These are phyloP conservation scores for Plectosphaerella cucumerina DNA, from an alignment of 2,329 filamentous ascomycete species.

Conservation along the genomic window DNA sequence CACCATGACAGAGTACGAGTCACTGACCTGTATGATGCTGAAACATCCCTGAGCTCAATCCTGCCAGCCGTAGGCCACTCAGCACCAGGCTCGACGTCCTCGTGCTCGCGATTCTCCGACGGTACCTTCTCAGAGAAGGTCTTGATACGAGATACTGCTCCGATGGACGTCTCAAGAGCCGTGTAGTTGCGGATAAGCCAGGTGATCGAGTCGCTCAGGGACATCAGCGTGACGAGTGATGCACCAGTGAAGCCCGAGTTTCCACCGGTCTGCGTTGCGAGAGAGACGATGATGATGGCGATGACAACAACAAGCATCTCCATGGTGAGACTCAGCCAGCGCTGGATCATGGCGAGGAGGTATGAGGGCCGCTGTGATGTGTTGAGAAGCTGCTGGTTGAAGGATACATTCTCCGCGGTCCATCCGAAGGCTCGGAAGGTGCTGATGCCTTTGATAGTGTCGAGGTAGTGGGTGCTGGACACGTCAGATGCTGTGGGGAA, in stretches of 20 bases:
- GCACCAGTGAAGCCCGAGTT: slow-evolving; percentile 34
- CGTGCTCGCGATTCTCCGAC: slow-evolving; percentile 15
- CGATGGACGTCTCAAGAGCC: slow-evolving; percentile 21
- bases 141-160: slow-evolving; percentile 20
- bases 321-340: slow-evolving; percentile 50
- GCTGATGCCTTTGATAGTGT: slow-evolving; percentile 49
- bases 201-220: slow-evolving; percentile 24
- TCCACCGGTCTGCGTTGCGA: slow-evolving; percentile 38
- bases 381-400: slow-evolving; percentile 45
- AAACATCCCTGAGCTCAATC: slow-evolving; percentile 25
- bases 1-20: no score
- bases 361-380: slow-evolving; percentile 54
- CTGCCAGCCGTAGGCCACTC: slow-evolving; percentile 26
- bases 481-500: neutral
- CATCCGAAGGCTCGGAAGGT: slow-evolving; percentile 56
- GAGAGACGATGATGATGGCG: slow-evolving; percentile 40
- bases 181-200: slow-evolving; percentile 27
- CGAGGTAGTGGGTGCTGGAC: slow-evolving; percentile 44
- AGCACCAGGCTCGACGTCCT: slow-evolving; percentile 11
- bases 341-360: slow-evolving; percentile 52
- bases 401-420: slow-evolving; percentile 35
- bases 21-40: slow-evolving; percentile 24
- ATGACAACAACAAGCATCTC: slow-evolving; percentile 44
- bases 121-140: slow-evolving; percentile 19
- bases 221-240: slow-evolving; percentile 31